Conservation (phyloP, 2,329 filamentous ascomycete species). For the Didymella segeticola region DNA sequence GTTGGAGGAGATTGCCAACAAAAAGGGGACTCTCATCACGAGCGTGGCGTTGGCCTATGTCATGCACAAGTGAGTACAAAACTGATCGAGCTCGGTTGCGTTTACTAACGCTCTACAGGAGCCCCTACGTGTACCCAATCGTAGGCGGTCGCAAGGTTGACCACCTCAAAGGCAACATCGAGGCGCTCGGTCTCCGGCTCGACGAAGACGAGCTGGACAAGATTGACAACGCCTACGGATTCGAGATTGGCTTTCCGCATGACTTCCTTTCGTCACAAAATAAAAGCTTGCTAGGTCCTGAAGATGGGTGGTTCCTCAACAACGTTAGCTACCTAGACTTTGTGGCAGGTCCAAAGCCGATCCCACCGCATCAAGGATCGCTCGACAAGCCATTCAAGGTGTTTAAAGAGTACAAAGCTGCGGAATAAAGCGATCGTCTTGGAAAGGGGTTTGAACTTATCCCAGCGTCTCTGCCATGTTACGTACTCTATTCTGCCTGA, state of each 20-base stretch:
- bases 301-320: constrained; percentile 31
- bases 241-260: constrained; percentile 71
- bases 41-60: constrained; percentile 75
- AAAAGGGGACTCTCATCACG: constrained; percentile 63
- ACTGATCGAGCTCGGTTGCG: background rate
- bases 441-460: no score
- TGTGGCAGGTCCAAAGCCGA: constrained; percentile 32
- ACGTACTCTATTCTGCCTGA: no score
- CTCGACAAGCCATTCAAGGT: constrained; percentile 29
- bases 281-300: constrained; percentile 30
- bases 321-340: constrained; percentile 30
- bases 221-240: constrained; percentile 67
- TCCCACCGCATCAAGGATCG: constrained; percentile 34
- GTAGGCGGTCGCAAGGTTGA: constrained; percentile 73
- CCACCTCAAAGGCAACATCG: constrained; percentile 73
- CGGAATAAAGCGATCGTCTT: background rate
- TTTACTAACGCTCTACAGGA: constrained; percentile 30
- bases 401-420: background rate
- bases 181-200: constrained; percentile 68
- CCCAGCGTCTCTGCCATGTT: no score
- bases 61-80: constrained; percentile 61
- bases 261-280: constrained; percentile 29
- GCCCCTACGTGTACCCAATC: constrained; percentile 74
- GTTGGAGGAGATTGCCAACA: constrained; percentile 65
- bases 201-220: constrained; percentile 67